Conservation (phyloP, 2,329 filamentous ascomycete species). For the Claviceps pazoutovae region DNA sequence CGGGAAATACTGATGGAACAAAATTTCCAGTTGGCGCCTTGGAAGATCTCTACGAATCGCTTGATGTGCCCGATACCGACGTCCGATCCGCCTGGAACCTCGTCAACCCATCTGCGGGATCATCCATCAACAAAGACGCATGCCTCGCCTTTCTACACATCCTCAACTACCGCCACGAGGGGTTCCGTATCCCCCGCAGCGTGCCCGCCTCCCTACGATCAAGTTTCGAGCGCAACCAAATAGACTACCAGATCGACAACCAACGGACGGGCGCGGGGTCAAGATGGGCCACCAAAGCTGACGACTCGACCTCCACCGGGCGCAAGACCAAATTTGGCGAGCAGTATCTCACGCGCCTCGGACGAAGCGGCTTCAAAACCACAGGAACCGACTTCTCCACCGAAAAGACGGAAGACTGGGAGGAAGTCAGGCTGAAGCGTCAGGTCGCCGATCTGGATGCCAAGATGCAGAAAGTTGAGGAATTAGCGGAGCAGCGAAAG, state of each 20-base stretch:
- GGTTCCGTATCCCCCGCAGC: conserved; percentile 80
- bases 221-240: conserved; percentile 89
- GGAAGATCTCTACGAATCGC: conserved; percentile 70
- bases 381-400: conserved; percentile 81
- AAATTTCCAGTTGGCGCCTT: conserved; percentile 52
- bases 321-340: conserved; percentile 96
- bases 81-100: conserved; percentile 92
- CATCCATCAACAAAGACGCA: conserved; percentile 86
- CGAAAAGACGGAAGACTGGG: conserved; percentile 87
- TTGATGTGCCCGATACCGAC: conserved; percentile 63
- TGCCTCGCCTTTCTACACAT: conserved; percentile 92
- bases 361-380: conserved; percentile 67
- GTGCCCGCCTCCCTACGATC: conserved; percentile 83
- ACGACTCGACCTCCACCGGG: conserved; percentile 70
- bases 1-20: neutral
- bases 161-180: conserved; percentile 88
- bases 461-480: conserved; percentile 73
- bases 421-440: conserved; percentile 88
- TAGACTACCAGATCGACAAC: conserved; percentile 87
- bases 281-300: conserved; percentile 65
- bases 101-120: conserved; percentile 75
- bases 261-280: conserved; percentile 49
- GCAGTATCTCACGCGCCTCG: conserved; percentile 83
- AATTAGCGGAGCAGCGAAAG: conserved; percentile 49
- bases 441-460: conserved; percentile 80